These are phyloP conservation scores for Gossypium schwendimanii DNA, from an alignment of 441 rosid species.

Conservation along the genomic window DNA sequence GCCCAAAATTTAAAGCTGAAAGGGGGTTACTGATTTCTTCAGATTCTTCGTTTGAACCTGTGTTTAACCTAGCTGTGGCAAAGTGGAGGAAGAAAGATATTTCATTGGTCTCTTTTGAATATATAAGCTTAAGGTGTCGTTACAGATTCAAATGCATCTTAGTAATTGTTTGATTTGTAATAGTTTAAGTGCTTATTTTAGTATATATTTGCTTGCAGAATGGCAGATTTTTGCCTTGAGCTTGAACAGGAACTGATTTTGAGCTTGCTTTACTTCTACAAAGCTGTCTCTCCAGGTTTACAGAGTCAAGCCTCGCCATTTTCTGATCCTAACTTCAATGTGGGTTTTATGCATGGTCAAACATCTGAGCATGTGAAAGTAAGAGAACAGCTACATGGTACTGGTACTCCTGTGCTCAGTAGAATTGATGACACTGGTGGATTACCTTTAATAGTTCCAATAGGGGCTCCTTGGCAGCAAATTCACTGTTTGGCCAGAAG, in stretches of 20 bases:
- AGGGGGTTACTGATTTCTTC: slow-evolving; percentile 29
- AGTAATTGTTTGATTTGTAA: slow-evolving; percentile 2
- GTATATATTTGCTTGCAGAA: slow-evolving; percentile 45
- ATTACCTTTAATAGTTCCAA: slow-evolving; percentile 66
- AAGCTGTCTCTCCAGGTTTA: slow-evolving; percentile 57
- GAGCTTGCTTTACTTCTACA: slow-evolving; percentile 60
- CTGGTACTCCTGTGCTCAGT: slow-evolving; percentile 27
- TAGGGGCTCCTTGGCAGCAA: slow-evolving; percentile 98
- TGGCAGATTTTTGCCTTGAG: slow-evolving; percentile 75
- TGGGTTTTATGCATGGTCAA: slow-evolving; percentile 24
- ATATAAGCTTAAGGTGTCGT: slow-evolving; percentile 60
- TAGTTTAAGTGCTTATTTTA: slow-evolving; percentile 23
- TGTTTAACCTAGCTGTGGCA: slow-evolving; percentile 48
- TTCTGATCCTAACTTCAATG: slow-evolving; percentile 47
- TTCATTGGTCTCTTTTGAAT: slow-evolving; percentile 59
- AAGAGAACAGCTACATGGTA: slow-evolving; percentile 30
- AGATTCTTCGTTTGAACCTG: slow-evolving; percentile 44
- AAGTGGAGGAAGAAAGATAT: slow-evolving; percentile 87
- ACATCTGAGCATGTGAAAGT: slow-evolving; percentile 27
- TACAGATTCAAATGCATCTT: slow-evolving; percentile 9
- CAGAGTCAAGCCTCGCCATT: slow-evolving; percentile 48
- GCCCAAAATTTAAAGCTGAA: slow-evolving; percentile 32
- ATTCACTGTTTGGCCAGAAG: slow-evolving; percentile 79
- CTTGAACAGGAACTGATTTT: slow-evolving; percentile 81
- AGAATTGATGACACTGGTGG: slow-evolving; percentile 35